Evolutionary conservation across 1,284 basidiomycete species (phyloP).

Genomic region (Vanrija sp.): DNA sequence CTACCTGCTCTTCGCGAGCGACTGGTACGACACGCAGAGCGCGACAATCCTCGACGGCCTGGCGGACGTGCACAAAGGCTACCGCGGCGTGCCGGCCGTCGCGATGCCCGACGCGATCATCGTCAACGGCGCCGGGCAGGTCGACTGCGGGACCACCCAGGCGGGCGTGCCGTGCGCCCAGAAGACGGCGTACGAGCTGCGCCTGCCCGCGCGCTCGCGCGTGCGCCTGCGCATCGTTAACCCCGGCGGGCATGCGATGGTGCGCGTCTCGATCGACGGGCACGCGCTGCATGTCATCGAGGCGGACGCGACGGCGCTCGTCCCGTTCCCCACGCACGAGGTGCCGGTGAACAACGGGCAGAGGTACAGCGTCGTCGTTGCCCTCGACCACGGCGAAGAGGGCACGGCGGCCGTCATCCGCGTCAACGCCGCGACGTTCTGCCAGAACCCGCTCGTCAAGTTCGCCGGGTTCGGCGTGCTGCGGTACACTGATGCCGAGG

Average conservation of each 20-base stretch:
- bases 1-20: slow-evolving; percentile 20
- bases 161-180: slow-evolving; percentile 3
- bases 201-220: slow-evolving; percentile 1
- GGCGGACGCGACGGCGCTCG: slow-evolving; percentile 23
- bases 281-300: slow-evolving; percentile 31
- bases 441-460: slow-evolving; percentile 1
- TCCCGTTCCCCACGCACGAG: slow-evolving; percentile 19
- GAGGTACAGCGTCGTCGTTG: slow-evolving; percentile 36
- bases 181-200: not conserved
- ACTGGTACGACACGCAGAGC: slow-evolving; percentile 33
- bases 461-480: not conserved
- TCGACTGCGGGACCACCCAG: slow-evolving; percentile 4
- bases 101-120: slow-evolving; percentile 24
- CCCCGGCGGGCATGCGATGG: slow-evolving; percentile 10
- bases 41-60: slow-evolving; percentile 20
- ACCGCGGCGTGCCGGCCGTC: slow-evolving; percentile 4
- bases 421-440: slow-evolving; percentile 20
- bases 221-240: slow-evolving; percentile 23
- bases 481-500: not conserved
- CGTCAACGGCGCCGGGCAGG: slow-evolving; percentile 28
- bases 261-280: slow-evolving; percentile 25
- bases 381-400: slow-evolving; percentile 23
- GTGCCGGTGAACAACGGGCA: slow-evolving; percentile 24
- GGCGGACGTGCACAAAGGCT: slow-evolving; percentile 1
- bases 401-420: slow-evolving; percentile 34